These are phyloP conservation scores for Aspergillus fischeri DNA, from an alignment of 2,329 filamentous ascomycete species.

Conservation along the genomic window DNA sequence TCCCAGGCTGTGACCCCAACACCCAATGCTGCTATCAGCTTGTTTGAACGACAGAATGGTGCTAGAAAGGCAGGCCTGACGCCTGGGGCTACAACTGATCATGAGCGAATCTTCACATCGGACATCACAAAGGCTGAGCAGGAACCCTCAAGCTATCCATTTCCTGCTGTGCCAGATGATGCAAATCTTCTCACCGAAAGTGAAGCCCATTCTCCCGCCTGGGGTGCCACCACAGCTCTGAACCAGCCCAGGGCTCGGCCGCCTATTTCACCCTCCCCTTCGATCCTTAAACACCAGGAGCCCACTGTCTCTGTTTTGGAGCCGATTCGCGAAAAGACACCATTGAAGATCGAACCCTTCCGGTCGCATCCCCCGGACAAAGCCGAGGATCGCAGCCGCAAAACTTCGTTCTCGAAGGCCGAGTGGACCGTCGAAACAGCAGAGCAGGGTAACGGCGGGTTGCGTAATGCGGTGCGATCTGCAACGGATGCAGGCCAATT, in stretches of 20 bases:
- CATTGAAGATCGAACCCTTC: slow-evolving; percentile 8
- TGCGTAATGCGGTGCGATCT: slow-evolving; percentile 82
- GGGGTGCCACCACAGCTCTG: slow-evolving; percentile 62
- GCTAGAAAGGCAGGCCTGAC: slow-evolving; percentile 27
- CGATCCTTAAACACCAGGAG: slow-evolving; percentile 66
- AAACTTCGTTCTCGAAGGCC: slow-evolving; percentile 66
- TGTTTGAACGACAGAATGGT: slow-evolving; percentile 30
- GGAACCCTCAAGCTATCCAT: slow-evolving; percentile 26
- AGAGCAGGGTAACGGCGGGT: slow-evolving; percentile 86
- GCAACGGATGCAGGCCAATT: slow-evolving; percentile 66
- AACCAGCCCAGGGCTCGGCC: slow-evolving; percentile 77
- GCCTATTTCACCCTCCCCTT: slow-evolving; percentile 68
- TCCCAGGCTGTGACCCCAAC: slow-evolving; percentile 24
- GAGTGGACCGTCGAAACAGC: slow-evolving; percentile 80
- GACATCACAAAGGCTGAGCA: slow-evolving; percentile 21
- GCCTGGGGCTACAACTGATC: slow-evolving; percentile 39
- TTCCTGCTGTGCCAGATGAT: slow-evolving; percentile 30
- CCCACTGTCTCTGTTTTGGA: slow-evolving; percentile 23
- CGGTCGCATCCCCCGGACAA: slow-evolving; percentile 11
- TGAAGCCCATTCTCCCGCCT: slow-evolving; percentile 71
- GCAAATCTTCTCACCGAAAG: slow-evolving; percentile 60
- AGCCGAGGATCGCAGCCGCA: slow-evolving; percentile 52
- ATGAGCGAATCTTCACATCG: slow-evolving; percentile 39
- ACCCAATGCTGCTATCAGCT: slow-evolving; percentile 26
- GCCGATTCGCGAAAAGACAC: slow-evolving; percentile 16